Percentiles rank a stretch among this genome's conserved stretches.
Conservation (phyloP, 495 filamentous ascomycete genomes). For the Annulohypoxylon bovei region DNA sequence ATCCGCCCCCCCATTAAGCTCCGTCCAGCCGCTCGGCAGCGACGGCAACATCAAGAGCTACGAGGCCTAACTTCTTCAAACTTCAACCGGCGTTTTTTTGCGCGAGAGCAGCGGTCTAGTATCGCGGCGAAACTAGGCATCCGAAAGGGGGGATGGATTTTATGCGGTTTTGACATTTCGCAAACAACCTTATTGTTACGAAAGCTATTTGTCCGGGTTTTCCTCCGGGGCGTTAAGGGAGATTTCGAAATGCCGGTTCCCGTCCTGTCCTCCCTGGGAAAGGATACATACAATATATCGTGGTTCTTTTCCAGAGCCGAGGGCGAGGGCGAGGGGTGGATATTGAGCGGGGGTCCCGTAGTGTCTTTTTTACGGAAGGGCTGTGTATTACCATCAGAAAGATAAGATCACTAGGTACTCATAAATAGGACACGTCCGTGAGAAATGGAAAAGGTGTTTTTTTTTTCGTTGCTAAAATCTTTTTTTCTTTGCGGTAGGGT, state of each 20-base stretch:
- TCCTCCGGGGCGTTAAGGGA: conserved; percentile 29
- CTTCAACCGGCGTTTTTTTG: background rate
- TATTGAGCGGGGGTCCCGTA: background rate
- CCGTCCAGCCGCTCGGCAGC: conserved; percentile 72
- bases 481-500: background rate
- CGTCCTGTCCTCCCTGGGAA: background rate
- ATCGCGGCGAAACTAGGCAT: conserved; percentile 32
- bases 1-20: conserved; percentile 54
- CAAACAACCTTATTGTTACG: conserved; percentile 5
- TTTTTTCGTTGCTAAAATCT: background rate
- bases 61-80: conserved; percentile 60
- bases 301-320: conserved; percentile 5
- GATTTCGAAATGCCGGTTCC: background rate
- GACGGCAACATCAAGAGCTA: conserved; percentile 66
- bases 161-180: background rate
- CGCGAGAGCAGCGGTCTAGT: background rate
- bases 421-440: conserved; percentile 31
- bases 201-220: background rate
- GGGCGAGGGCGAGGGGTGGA: background rate
- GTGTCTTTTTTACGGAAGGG: conserved; percentile 10
- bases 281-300: background rate
- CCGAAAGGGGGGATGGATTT: conserved; percentile 9
- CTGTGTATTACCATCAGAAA: conserved; percentile 28
- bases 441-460: conserved; percentile 28
- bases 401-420: conserved; percentile 8